Conservation (phyloP, 352 stramenopile species). For the Aphanomyces invadans region DNA sequence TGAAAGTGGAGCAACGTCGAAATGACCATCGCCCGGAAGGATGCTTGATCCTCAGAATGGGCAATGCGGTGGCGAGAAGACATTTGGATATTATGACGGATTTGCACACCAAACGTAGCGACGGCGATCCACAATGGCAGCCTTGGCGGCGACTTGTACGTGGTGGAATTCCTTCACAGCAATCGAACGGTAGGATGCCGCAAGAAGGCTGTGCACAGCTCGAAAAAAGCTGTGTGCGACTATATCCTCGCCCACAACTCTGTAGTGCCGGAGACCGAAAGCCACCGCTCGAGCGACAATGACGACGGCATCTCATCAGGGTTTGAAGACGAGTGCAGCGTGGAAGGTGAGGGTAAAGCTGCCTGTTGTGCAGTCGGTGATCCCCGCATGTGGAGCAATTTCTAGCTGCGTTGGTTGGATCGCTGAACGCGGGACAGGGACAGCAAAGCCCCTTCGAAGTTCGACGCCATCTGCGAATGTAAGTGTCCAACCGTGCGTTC, state of each 20-base stretch:
- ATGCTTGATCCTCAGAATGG: background rate
- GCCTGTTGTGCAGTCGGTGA: no score
- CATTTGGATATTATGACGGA: background rate
- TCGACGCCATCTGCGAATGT: background rate
- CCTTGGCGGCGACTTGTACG: background rate
- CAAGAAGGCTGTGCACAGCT: background rate
- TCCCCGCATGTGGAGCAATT: no score
- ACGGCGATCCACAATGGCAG: no score
- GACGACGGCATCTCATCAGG: no score
- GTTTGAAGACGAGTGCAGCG: no score
- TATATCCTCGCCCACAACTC: background rate
- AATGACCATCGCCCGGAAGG: background rate
- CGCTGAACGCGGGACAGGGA: no score
- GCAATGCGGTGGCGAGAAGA: background rate
- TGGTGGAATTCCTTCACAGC: background rate
- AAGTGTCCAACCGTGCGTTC: constrained; percentile 11
- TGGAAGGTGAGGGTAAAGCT: no score
- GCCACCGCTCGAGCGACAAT: no score
- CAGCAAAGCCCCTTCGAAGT: constrained; percentile 4
- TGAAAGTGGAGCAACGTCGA: background rate
- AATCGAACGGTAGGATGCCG: background rate
- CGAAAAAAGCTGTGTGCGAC: background rate
- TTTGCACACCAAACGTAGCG: background rate
- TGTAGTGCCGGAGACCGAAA: background rate
- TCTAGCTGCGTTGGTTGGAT: no score